These are phyloP conservation scores for Magnaporthiopsis poae DNA, from an alignment of 2,329 filamentous ascomycete genomes.

Conservation along the genomic window DNA sequence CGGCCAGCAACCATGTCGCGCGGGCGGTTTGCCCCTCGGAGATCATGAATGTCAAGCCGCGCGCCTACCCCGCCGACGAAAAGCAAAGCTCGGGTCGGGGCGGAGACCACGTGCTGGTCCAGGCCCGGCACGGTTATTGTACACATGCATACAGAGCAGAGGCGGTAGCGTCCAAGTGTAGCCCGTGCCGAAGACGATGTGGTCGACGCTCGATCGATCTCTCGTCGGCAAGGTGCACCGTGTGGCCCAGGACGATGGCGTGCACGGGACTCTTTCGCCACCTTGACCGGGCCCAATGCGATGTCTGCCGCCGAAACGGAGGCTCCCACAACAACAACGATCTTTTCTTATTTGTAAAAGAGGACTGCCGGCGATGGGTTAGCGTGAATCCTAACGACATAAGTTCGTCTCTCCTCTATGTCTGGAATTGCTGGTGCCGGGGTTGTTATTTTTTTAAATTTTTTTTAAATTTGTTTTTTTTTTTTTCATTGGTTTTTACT, in stretches of 20 bases:
- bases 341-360: conserved; percentile 21
- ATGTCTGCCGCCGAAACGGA: conserved; percentile 50
- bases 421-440: no score
- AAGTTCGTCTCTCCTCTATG: no score
- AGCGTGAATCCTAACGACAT: neutral
- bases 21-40: conserved; percentile 58
- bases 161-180: conserved; percentile 57
- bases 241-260: conserved; percentile 18
- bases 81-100: conserved; percentile 40
- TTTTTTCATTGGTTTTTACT: neutral
- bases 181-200: conserved; percentile 57
- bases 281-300: conserved; percentile 16
- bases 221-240: conserved; percentile 47
- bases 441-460: no score
- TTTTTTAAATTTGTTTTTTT: no score
- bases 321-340: conserved; percentile 46
- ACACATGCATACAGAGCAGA: conserved; percentile 38
- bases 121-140: conserved; percentile 46
- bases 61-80: conserved; percentile 50
- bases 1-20: conserved; percentile 38
- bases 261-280: conserved; percentile 16
- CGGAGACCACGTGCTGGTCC: conserved; percentile 49
- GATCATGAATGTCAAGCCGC: conserved; percentile 54
- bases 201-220: conserved; percentile 44
- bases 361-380: neutral